Evolutionary conservation across 306 rosid genomes (phyloP), one percentile per base, ranked within the genome.

Genomic region (Sphenostylis stenocarpa): DNA sequence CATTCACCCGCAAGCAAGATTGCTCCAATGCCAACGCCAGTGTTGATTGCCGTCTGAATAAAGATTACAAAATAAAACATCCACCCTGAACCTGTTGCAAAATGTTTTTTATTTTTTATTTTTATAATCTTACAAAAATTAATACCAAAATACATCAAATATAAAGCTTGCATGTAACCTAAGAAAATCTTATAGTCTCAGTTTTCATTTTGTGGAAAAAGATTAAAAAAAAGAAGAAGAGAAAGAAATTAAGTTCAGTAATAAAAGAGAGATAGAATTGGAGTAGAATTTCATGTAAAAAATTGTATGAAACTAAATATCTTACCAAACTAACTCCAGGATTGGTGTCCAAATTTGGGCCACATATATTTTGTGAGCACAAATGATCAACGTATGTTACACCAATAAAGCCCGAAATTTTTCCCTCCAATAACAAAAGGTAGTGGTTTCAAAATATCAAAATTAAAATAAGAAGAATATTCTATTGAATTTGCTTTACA

Each of bases 1-100:
- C 97, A 90, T 63, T 92, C 72, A 15, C 86, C 99, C 0, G 92
- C 91, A 36, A 95, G 92, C 77, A 95, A 80, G 77, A 95, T 92
- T 7, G 97, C 87, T 55, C 93, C 99, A 16, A 95, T 84, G 72
- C 96, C 91, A 45, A 95, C 85, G n/a, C 99, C 99, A 10, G 93
- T 83, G 81, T 95, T 95, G 78, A 95, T 93, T 26, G 97, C 96
- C 41, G 97, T 90, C 80, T 95, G 99, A 34, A 95, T 95, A 20
- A 88, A 86, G 55, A 95, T 86, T 29, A 95, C 99, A 86, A 95
- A 88, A 77, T 95, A 95, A 81, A 88, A 90, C 94, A 92, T 92
- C 96, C 96, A 88, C 41, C 99, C 99, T 8, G 96, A 88, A 29
- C 99, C 99, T 95, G 81, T 31, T 11, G 12, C 28, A 17, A n/a